phyloP scores from a whole-genome alignment of 2,329 filamentous ascomycete genomes.

The Didymella lethalis region DNA sequence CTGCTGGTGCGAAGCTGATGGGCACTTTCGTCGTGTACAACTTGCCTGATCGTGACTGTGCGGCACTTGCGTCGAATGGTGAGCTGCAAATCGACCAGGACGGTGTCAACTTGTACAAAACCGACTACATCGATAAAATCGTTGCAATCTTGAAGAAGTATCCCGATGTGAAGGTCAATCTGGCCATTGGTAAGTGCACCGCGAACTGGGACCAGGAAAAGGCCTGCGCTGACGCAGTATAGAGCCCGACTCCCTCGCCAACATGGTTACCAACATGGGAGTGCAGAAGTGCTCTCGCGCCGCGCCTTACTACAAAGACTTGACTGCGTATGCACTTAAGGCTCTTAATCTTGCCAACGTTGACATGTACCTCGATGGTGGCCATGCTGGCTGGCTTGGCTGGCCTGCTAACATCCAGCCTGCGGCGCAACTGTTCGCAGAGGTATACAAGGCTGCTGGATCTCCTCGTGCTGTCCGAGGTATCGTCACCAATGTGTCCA shows the following conservation, averaged over 20 bases:
- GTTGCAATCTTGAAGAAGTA: constrained; percentile 61
- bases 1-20: constrained; percentile 58
- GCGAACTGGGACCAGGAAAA: background rate
- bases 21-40: constrained; percentile 69
- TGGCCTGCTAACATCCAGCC: constrained; percentile 67
- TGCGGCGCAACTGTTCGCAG: constrained; percentile 58
- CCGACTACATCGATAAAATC: constrained; percentile 63
- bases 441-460: constrained; percentile 58
- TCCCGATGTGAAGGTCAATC: constrained; percentile 60
- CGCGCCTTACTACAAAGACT: constrained; percentile 62
- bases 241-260: constrained; percentile 68
- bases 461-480: constrained; percentile 60
- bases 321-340: constrained; percentile 64
- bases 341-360: constrained; percentile 68
- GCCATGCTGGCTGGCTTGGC: constrained; percentile 70
- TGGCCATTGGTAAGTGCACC: constrained; percentile 55
- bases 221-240: constrained; percentile 3
- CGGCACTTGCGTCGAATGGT: constrained; percentile 69
- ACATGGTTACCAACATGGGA: constrained; percentile 67
- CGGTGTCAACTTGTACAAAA: constrained; percentile 60
- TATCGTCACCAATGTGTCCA: constrained; percentile 65
- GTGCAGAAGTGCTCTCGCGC: constrained; percentile 64
- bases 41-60: constrained; percentile 69
- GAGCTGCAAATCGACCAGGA: constrained; percentile 65
- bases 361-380: constrained; percentile 69